phyloP scores from a whole-genome alignment of 345 rosid species.

The Eucalyptus lansdowneana region DNA sequence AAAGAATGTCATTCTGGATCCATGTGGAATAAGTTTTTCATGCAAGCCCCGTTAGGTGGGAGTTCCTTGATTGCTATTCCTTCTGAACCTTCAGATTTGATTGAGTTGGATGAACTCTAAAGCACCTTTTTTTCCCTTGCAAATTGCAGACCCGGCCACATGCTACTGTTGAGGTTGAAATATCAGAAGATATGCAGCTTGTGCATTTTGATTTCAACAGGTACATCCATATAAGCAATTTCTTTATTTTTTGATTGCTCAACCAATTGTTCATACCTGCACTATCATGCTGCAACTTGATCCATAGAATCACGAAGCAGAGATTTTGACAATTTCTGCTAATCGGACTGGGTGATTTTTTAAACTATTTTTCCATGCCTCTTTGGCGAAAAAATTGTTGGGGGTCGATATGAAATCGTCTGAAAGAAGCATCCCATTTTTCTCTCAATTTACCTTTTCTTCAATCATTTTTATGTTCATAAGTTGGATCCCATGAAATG shows the following conservation, averaged over 20 bases:
- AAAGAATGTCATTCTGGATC: not conserved
- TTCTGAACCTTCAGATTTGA: not conserved
- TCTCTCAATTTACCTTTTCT: not conserved
- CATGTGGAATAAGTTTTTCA: not conserved
- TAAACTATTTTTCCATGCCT: not conserved
- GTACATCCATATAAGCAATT: slow-evolving; percentile 13
- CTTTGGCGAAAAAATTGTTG: not conserved
- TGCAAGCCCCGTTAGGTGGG: not conserved
- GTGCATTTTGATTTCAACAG: slow-evolving; percentile 98
- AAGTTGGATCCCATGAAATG: not conserved
- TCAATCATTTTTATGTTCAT: not conserved
- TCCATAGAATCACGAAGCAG: not conserved
- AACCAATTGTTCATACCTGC: not conserved
- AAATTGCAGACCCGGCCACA: slow-evolving; percentile 81
- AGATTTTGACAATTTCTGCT: not conserved
- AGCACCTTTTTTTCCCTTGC: not conserved
- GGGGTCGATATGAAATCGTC: not conserved
- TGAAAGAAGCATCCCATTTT: not conserved
- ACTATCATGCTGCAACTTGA: not conserved
- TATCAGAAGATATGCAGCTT: slow-evolving; percentile 99
- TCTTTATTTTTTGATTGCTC: not conserved
- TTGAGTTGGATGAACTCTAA: not conserved
- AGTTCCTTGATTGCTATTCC: not conserved
- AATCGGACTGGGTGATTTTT: not conserved
- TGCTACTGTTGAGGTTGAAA: slow-evolving; percentile 98